phyloP scores from a whole-genome alignment of 441 rosid genomes.

The Bruguiera hainesii region DNA sequence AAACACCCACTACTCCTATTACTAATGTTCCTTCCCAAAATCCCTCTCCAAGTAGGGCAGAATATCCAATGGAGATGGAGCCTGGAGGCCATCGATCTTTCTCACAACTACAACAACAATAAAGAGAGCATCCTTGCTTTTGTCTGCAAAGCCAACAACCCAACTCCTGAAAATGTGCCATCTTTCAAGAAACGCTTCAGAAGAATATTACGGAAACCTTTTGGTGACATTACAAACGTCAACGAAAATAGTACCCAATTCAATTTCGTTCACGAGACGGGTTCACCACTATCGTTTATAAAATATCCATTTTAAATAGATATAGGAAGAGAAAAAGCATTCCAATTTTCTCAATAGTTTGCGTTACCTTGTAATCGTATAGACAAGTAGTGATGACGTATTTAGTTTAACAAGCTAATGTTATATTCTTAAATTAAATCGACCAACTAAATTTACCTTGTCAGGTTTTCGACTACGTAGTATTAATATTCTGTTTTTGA shows the following conservation, averaged over 20 bases:
- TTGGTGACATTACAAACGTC: conserved; percentile 21
- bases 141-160: conserved; percentile 12
- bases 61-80: neutral
- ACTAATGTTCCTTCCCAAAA: too few species aligned
- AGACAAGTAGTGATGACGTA: too few species aligned
- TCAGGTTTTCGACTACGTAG: too few species aligned
- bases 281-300: too few species aligned
- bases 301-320: too few species aligned
- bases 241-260: conserved; percentile 5
- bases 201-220: conserved; percentile 20
- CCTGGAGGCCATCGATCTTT: conserved; percentile 3
- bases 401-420: too few species aligned
- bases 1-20: neutral
- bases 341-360: too few species aligned
- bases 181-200: conserved; percentile 11
- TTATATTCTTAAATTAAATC: too few species aligned
- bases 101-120: neutral
- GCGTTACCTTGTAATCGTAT: too few species aligned
- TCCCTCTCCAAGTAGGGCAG: neutral
- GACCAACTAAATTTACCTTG: too few species aligned
- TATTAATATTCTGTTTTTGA: too few species aligned
- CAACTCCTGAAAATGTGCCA: conserved; percentile 1
- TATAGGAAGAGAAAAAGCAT: too few species aligned
- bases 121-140: conserved; percentile 19
- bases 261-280: conserved; percentile 10